Evolutionary conservation across 2,329 filamentous ascomycete species (phyloP), one percentile per base, ranked within the genome.

Genomic region (Stylonectria norvegica): DNA sequence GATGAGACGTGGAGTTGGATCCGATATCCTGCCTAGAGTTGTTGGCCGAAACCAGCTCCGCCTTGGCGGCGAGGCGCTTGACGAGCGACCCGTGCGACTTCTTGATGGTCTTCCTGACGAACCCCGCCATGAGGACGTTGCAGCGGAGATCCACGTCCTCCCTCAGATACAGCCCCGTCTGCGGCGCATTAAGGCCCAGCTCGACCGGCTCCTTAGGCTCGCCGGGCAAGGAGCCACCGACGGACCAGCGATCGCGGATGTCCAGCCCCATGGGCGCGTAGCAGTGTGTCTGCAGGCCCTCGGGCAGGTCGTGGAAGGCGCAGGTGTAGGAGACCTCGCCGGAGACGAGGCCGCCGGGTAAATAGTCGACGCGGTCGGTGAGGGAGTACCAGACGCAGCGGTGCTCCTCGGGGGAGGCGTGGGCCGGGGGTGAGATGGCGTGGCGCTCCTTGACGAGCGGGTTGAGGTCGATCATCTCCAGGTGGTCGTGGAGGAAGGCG

Each of bases 391-490:
- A 95, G 14, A 70, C 70, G 51, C 81, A 85, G 47, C 78, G 70
- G 45, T 73, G 78, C 67, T 95, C 89, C 52, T 93, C 86, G 12
- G 79, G 68, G 0, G 78, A 70, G 10, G 85, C 82, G 57, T 82
- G 76, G 17, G 73, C 57, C 0, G 88, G 87, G 2, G 86, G 74
- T 33, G 77, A 73, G 63, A 87, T 87, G 20, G 72, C 73, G 51
- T 82, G 76, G 42, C 86, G 78, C 45, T 85, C 81, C 47, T 85
- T 79, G 40, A 95, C 84, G 34, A 94, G 73, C 2, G 89, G 89
- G 63, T 94, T 95, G 42, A 95, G 71, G 59, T 91, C 84, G 57
- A 95, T 94, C 83, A 95, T 94, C 53, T 82, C 82, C 35, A 75
- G 63, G 65, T 94, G 88, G 62, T 85, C 76, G 62, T 89, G 86